Conservation (phyloP, 73 alveolate genomes). For the Urostyla sp. region DNA sequence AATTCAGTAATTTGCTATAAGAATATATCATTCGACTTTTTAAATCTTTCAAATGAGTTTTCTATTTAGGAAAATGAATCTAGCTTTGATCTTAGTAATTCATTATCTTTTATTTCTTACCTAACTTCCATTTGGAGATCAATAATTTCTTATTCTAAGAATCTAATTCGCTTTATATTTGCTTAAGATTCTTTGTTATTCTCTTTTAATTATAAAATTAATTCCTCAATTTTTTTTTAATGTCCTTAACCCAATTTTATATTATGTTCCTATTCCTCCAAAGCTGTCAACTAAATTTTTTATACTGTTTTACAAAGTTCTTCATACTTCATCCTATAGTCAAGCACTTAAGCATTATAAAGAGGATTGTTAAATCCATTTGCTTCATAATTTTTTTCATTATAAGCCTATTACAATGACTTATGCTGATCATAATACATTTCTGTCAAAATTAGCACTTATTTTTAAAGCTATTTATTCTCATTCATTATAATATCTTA, state of each 20-base stretch:
- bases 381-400: constrained; percentile 43
- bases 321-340: constrained; percentile 37
- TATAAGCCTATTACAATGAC: constrained; percentile 17
- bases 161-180: background rate
- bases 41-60: background rate
- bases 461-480: constrained; percentile 13
- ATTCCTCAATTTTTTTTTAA: constrained; percentile 13
- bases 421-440: constrained; percentile 46
- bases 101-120: constrained; percentile 15
- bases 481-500: constrained; percentile 37
- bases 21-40: background rate
- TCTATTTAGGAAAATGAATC: background rate
- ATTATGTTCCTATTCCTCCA: background rate
- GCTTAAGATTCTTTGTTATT: background rate
- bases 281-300: background rate
- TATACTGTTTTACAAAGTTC: background rate
- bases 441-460: constrained; percentile 27
- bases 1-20: background rate
- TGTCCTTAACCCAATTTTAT: background rate
- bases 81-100: background rate
- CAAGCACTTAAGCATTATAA: constrained; percentile 2
- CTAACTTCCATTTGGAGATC: constrained; percentile 23
- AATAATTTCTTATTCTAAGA: background rate
- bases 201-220: background rate
- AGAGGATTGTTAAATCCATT: constrained; percentile 18